These are phyloP conservation scores for Populus alba DNA, from an alignment of 345 rosid genomes.

Conservation along the genomic window DNA sequence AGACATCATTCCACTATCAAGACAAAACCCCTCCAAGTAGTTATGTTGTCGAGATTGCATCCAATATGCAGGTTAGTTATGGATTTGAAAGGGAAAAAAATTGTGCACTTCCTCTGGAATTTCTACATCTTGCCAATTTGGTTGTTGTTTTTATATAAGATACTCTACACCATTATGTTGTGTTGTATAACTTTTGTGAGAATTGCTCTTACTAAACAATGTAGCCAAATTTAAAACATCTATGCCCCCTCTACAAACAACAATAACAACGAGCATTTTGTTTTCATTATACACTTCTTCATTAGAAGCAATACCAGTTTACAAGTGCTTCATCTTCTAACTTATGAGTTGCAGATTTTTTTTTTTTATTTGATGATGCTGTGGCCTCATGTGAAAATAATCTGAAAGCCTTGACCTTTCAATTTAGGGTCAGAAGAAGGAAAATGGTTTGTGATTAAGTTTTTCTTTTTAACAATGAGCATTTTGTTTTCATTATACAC, in stretches of 20 bases:
- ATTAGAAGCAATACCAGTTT: background rate
- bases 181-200: background rate
- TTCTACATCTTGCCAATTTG: background rate
- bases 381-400: background rate
- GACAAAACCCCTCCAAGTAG: conserved; percentile 69
- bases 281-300: background rate
- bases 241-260: background rate
- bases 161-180: too few species aligned
- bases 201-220: background rate
- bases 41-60: conserved; percentile 52
- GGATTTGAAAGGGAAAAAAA: background rate
- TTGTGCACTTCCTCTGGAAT: background rate
- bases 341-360: background rate
- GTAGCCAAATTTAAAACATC: too few species aligned
- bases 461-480: too few species aligned
- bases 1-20: conserved; percentile 80
- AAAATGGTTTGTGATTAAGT: too few species aligned
- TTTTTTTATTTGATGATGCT: background rate
- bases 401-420: too few species aligned
- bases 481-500: too few species aligned
- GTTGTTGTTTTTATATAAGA: background rate
- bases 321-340: background rate
- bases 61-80: conserved; percentile 61
- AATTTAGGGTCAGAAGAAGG: too few species aligned
- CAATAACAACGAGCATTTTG: background rate